phyloP scores from a whole-genome alignment of 2,329 filamentous ascomycete genomes.

The Phaeoacremonium minimum region DNA sequence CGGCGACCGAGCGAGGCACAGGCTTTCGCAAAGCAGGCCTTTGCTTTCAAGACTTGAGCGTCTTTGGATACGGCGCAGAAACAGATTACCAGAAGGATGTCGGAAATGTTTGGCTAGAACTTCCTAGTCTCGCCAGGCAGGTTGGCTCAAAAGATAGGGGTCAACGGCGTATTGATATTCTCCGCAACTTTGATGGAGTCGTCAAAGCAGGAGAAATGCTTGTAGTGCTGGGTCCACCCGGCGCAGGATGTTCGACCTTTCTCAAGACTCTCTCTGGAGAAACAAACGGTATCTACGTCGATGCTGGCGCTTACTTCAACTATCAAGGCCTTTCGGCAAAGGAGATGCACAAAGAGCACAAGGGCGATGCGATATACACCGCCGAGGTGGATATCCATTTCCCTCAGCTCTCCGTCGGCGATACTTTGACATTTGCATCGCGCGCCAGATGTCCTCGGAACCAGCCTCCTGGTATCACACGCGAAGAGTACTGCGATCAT shows the following conservation, averaged over 20 bases:
- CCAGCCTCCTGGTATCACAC: conserved; percentile 39
- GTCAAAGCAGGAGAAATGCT: not conserved
- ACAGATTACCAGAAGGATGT: conserved; percentile 44
- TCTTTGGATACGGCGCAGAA: conserved; percentile 40
- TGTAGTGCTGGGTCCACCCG: not conserved
- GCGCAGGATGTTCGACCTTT: not conserved
- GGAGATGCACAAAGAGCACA: conserved; percentile 73
- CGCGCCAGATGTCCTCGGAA: conserved; percentile 61
- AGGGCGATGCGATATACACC: conserved; percentile 82
- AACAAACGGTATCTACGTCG: not conserved
- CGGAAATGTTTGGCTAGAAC: conserved; percentile 24
- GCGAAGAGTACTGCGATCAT: conserved; percentile 55
- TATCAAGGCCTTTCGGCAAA: conserved; percentile 24
- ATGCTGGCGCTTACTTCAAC: not conserved
- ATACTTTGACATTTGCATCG: conserved; percentile 75
- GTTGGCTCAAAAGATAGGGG: conserved; percentile 1
- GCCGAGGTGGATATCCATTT: conserved; percentile 82
- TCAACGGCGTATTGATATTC: conserved; percentile 2
- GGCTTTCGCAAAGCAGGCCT: conserved; percentile 25
- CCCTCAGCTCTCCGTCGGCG: conserved; percentile 69
- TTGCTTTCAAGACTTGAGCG: conserved; percentile 39
- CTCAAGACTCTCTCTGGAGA: not conserved
- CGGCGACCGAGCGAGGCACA: conserved; percentile 16
- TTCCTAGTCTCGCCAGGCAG: conserved; percentile 10
- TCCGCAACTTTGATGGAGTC: not conserved